Conservation (phyloP, 78 protist species). For the Planoprotostelium fungivorum region DNA sequence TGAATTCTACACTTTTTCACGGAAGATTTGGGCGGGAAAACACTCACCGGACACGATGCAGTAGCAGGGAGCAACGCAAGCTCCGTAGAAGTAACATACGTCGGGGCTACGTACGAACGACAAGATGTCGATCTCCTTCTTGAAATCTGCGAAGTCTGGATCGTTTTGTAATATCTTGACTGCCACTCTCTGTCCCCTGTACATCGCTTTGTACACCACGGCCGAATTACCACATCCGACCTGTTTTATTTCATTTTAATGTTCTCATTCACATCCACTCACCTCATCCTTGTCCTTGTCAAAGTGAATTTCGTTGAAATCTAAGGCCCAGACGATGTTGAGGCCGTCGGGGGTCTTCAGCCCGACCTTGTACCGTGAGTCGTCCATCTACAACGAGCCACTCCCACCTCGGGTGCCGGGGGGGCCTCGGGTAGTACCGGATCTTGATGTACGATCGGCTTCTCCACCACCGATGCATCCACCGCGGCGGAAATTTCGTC, state of each 20-base stretch:
- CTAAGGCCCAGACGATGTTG: background rate
- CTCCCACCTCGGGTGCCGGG: background rate
- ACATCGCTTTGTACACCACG: conserved; percentile 56
- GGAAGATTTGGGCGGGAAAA: background rate
- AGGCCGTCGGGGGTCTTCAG: background rate
- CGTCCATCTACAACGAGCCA: background rate
- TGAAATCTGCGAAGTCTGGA: conserved; percentile 46
- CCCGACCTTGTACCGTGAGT: background rate
- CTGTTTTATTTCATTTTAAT: background rate
- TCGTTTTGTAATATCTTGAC: conserved; percentile 39
- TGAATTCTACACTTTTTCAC: background rate
- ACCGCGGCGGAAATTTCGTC: too few species aligned
- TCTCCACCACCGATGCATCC: too few species aligned
- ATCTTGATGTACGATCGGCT: too few species aligned
- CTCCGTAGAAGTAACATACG: background rate
- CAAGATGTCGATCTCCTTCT: conserved; percentile 61
- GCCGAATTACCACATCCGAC: conserved; percentile 58
- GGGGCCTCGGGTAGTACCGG: too few species aligned
- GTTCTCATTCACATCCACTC: background rate
- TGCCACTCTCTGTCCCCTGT: conserved; percentile 65
- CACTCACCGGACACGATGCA: background rate
- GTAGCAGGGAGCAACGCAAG: background rate
- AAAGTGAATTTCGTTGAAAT: background rate
- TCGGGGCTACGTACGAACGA: conserved; percentile 25
- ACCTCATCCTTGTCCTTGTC: background rate